Evolutionary conservation across 2,329 filamentous ascomycete genomes (phyloP).

Genomic region (Teratosphaeria nubilosa): DNA sequence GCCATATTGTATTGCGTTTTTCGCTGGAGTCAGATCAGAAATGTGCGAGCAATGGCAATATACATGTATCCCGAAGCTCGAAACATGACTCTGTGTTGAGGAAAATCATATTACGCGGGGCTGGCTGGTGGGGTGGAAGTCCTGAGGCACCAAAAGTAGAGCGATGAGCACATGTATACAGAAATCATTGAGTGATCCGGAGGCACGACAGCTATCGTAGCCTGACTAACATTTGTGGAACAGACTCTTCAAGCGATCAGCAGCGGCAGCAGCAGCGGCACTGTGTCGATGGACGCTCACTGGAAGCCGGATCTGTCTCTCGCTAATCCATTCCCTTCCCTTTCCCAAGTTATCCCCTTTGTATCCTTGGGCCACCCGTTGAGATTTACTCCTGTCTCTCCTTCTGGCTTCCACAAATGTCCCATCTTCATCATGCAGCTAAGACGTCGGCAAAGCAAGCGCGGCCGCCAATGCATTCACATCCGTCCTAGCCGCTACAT

Average conservation of each 20-base stretch:
- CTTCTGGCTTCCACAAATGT: not conserved
- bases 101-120: not conserved
- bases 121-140: not conserved
- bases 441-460: constrained; percentile 4
- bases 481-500: constrained; percentile 56
- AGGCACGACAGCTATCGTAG: not conserved
- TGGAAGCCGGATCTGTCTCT: too few species aligned
- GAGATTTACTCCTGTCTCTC: too few species aligned
- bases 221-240: not conserved
- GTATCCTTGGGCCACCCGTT: too few species aligned
- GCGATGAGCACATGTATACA: not conserved
- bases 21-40: not conserved
- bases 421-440: not conserved
- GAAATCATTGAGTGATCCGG: not conserved
- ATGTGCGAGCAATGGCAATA: not conserved
- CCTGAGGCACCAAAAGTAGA: not conserved
- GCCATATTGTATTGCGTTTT: constrained; percentile 5
- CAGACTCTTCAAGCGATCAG: too few species aligned
- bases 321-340: too few species aligned
- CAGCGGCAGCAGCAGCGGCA: too few species aligned
- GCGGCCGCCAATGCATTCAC: constrained; percentile 22
- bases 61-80: not conserved
- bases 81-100: not conserved
- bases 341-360: too few species aligned
- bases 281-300: too few species aligned